Evolutionary conservation across 2,329 filamentous ascomycete genomes (phyloP).

Genomic region (Cladosporium velox): DNA sequence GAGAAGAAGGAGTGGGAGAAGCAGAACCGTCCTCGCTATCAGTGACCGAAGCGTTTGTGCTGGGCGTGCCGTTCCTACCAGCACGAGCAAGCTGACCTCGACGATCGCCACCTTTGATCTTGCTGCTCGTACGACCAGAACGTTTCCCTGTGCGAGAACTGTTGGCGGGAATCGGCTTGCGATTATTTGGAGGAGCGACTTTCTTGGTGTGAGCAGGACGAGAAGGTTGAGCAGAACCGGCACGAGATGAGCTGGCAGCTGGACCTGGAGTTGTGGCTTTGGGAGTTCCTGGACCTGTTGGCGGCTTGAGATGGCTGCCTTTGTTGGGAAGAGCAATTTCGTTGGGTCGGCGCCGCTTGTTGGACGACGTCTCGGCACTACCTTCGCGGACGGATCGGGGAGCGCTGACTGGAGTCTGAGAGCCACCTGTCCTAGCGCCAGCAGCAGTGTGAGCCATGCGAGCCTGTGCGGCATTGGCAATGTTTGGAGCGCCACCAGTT

Average conservation of each 20-base stretch:
- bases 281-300: constrained; percentile 64
- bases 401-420: constrained; percentile 29
- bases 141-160: constrained; percentile 13
- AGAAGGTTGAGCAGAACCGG: constrained; percentile 60
- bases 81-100: constrained; percentile 37
- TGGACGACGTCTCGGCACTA: constrained; percentile 44
- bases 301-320: constrained; percentile 60
- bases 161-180: constrained; percentile 11
- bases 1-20: constrained; percentile 37
- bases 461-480: constrained; percentile 53
- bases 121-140: constrained; percentile 23
- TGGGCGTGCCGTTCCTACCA: constrained; percentile 35
- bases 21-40: constrained; percentile 25
- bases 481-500: constrained; percentile 52
- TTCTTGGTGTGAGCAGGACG: constrained; percentile 22
- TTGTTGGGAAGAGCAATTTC: constrained; percentile 54
- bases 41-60: constrained; percentile 33
- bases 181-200: constrained; percentile 8
- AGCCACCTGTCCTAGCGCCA: constrained; percentile 24
- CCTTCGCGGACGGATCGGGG: constrained; percentile 38
- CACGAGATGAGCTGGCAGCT: constrained; percentile 50
- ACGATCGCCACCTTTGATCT: constrained; percentile 36
- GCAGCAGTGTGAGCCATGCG: constrained; percentile 43
- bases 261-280: constrained; percentile 57
- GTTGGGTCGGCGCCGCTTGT: constrained; percentile 61